Evolutionary conservation across 1,284 basidiomycete species (phyloP), one percentile per base, ranked within the genome.

Genomic region (Tilletia indica): DNA sequence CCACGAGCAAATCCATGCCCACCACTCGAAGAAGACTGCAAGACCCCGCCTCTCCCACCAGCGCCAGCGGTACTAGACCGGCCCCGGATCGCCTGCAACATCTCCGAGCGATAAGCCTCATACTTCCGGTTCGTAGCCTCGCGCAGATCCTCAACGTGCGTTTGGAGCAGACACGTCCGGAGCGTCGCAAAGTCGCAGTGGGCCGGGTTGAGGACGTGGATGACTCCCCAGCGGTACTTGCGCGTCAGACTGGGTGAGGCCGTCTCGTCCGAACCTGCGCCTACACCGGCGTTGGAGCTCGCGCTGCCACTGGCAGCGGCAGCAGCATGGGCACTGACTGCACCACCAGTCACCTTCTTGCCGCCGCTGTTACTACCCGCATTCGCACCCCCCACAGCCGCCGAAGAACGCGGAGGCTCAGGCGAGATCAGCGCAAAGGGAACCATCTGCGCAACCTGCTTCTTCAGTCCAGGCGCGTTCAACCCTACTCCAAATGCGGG

Each of bases 151-250:
- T 67, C 66, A 3, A 67, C 47, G 25, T 67, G 66, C 66, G 66
- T 49, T 38, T 64, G 61, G 34, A 93, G 84, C 67, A 93, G 88
- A 68, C 90, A 90, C 21, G 90, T 92, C 76, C 92, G 88, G 84
- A 93, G 85, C 74, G 92, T 91, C 67, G 91, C 88, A 81, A 92
- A 93, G 85, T 93, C 92, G 77, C 92, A 93, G 79, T 93, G 92
- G 67, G 87, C 87, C 69, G 92, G 91, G 82, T 92, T 88, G 61
- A 93, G 88, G 72, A 93, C 92, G 84, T 93, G 92, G 72, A 93
- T 87, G 31, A 88, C 91, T 21, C 92, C 92, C 92, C 92, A 93
- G 78, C 92, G 86, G 83, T 90, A 93, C 80, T 89, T 90, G 73
- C 92, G 86, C 48, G 89, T 87, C 83, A 92, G 36, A 34, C 56